These are phyloP conservation scores for Clarireedia homoeocarpa DNA, from an alignment of 2,329 filamentous ascomycete species.

Conservation along the genomic window DNA sequence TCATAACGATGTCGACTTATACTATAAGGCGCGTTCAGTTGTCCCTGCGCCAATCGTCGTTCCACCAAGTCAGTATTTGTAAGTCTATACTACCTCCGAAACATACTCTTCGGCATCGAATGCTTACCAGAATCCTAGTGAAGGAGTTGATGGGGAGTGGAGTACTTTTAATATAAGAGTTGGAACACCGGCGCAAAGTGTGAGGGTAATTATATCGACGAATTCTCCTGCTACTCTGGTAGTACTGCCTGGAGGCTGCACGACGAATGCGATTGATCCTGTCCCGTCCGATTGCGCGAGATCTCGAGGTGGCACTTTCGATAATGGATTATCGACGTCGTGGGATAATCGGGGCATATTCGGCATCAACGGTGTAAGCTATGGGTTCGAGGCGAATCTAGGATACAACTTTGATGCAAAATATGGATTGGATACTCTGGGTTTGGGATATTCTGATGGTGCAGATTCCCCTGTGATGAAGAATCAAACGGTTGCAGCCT, in stretches of 20 bases:
- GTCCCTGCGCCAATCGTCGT: constrained; percentile 24
- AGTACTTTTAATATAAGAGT: constrained; percentile 55
- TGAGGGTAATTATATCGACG: constrained; percentile 33
- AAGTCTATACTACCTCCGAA: constrained; percentile 10
- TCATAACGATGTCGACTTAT: background rate
- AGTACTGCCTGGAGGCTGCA: constrained; percentile 29
- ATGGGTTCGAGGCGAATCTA: constrained; percentile 24
- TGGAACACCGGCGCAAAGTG: constrained; percentile 40
- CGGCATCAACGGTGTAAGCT: constrained; percentile 30
- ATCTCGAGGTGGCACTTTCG: constrained; percentile 31
- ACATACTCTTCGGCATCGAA: no score
- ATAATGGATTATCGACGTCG: constrained; percentile 28
- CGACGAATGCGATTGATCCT: constrained; percentile 25
- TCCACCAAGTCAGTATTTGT: constrained; percentile 33
- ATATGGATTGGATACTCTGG: constrained; percentile 16
- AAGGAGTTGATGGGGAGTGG: constrained; percentile 56
- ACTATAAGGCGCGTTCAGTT: background rate
- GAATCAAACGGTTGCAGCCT: constrained; percentile 17
- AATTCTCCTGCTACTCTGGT: constrained; percentile 32
- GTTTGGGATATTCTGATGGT: constrained; percentile 17
- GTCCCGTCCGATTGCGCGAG: constrained; percentile 30
- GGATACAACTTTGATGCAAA: constrained; percentile 12
- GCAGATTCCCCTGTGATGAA: constrained; percentile 16
- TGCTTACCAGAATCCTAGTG: constrained; percentile 18
- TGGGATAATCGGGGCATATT: constrained; percentile 30